Conservation (phyloP, 2,329 filamentous ascomycete species). For the Talaromyces sp. region DNA sequence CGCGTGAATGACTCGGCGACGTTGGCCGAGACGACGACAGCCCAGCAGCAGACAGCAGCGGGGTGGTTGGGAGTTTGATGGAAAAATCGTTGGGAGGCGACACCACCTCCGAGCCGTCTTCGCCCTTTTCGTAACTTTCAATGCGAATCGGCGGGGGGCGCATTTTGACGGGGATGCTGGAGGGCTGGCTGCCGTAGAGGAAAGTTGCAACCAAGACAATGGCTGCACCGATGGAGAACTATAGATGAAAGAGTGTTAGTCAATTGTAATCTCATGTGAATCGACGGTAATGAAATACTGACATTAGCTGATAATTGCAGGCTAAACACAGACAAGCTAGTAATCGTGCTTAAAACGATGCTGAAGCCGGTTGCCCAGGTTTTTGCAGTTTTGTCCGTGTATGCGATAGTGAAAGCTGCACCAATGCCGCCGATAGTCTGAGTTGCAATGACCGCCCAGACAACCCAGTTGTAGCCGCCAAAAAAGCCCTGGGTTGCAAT, state of each 20-base stretch:
- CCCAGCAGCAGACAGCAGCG: constrained; percentile 39
- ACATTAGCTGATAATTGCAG: constrained; percentile 69
- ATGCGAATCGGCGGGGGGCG: constrained; percentile 51
- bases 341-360: constrained; percentile 79
- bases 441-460: constrained; percentile 77
- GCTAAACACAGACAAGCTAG: constrained; percentile 80
- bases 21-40: constrained; percentile 50
- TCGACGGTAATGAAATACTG: constrained; percentile 36
- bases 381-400: constrained; percentile 85
- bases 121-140: constrained; percentile 71
- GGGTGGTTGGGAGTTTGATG: constrained; percentile 42
- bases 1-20: constrained; percentile 44
- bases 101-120: constrained; percentile 35
- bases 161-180: constrained; percentile 30
- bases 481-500: constrained; percentile 87
- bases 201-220: constrained; percentile 79
- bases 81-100: constrained; percentile 40
- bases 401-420: constrained; percentile 75
- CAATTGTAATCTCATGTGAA: neutral
- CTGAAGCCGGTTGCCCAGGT: constrained; percentile 92
- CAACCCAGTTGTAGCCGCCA: constrained; percentile 85
- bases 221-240: constrained; percentile 78
- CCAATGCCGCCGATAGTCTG: constrained; percentile 81
- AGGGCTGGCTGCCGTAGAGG: constrained; percentile 63
- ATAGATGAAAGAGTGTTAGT: neutral